Base-by-base conservation (phyloP, 2,329 filamentous ascomycete species). In the Penicillium brevicompactum region DNA sequence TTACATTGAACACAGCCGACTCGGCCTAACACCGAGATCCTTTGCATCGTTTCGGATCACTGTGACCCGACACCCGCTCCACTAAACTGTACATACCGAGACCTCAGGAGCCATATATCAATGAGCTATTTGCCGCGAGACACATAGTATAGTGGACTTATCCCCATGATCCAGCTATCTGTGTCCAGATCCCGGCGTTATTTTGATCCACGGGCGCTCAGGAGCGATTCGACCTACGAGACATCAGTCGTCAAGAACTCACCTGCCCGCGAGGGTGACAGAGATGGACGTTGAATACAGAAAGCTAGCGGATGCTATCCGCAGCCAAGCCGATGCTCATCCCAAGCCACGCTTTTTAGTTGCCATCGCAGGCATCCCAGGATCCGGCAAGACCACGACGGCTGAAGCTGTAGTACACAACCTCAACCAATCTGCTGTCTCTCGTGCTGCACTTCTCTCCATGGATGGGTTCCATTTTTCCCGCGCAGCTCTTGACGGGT, bases 391-490 rank as follows among this genome's bases (percentile, higher is more conserved):
- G 50, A 70, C 71, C 5, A 74, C 71, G 11, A 70, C 66, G 3
- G 70, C 71, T 3, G 49, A 59, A 6, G 64, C 64, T 2, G 61
- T 72, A 5, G 67, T 68, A 1, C 53, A 56, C n/a, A 61, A 60
- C 3, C 49, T 73, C 5, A 72, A 71, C 34, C 24, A 51, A 5
- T 40, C 48, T 21, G n/a, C 51, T 1, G 22, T 27, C 1, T 41
- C 46, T 1, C 56, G 50, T 7, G 62, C 69, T 0, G 56, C 62
- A 1, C 58, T 68, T 1, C 57, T 74, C 7, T 68, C 72, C 7
- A 73, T 75, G 71, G 74, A 76, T 46, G 74, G 74, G 13, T 76
- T 75, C 49, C 74, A 76, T 55, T 59, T 69, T 10, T 60, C 71
- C 1, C 64, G 69, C 10, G 56, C 61, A 16, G 56, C 56, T 14